These are phyloP conservation scores for Solanum megistacrolobum DNA, from an alignment of 257 asterid genomes.

Conservation along the genomic window DNA sequence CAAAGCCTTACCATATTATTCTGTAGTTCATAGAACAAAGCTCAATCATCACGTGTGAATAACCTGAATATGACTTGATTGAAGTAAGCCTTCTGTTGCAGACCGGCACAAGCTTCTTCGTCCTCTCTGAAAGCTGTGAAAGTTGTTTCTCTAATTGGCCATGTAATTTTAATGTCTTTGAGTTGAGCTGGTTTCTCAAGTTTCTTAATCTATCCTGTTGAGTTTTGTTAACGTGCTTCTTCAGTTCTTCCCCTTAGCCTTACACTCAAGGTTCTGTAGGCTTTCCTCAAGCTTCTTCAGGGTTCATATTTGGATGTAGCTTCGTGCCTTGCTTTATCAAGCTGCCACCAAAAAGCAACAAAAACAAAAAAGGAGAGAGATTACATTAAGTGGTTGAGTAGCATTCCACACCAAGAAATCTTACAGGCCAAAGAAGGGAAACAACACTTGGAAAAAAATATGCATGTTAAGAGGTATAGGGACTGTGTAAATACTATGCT, in stretches of 20 bases:
- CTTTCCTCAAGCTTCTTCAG: slow-evolving; percentile 72
- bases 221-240: slow-evolving; percentile 48
- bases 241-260: slow-evolving; percentile 40
- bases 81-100: not conserved
- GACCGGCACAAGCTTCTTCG: slow-evolving; percentile 35
- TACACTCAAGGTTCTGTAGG: slow-evolving; percentile 60
- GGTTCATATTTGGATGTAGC: slow-evolving; percentile 60
- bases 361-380: not conserved
- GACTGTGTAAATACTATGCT: not conserved
- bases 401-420: not conserved
- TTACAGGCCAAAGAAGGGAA: not conserved
- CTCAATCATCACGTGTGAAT: not conserved
- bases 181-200: slow-evolving; percentile 51
- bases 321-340: slow-evolving; percentile 66
- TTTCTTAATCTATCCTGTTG: slow-evolving; percentile 69
- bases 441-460: not conserved
- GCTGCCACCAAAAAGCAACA: slow-evolving; percentile 23
- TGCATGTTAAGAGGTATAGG: not conserved
- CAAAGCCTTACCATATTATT: not conserved
- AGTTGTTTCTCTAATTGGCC: slow-evolving; percentile 59
- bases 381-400: not conserved
- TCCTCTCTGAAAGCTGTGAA: slow-evolving; percentile 47
- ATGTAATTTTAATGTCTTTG: slow-evolving; percentile 30
- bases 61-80: not conserved
- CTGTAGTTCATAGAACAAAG: not conserved